Conservation (phyloP, 352 stramenopile genomes). For the Blastocystis sp. region DNA sequence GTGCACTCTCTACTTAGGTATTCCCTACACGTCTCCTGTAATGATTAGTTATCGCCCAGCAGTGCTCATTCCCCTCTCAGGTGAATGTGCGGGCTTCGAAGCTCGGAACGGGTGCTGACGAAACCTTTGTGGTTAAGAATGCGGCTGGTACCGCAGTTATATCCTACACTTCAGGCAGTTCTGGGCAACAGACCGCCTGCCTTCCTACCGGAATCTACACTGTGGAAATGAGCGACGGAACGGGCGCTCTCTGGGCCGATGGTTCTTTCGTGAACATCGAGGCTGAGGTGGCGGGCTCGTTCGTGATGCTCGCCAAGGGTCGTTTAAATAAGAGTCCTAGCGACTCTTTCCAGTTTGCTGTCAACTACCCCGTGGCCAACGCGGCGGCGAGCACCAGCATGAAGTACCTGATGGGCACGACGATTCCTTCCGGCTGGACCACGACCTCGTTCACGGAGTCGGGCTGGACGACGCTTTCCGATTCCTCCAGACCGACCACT, state of each 20-base stretch:
- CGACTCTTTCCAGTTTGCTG: not conserved
- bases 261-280: not conserved
- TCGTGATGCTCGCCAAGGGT: not conserved
- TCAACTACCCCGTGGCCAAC: not conserved
- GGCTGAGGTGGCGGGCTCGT: not conserved
- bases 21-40: not conserved
- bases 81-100: not conserved
- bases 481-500: not conserved
- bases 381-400: not conserved
- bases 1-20: not conserved
- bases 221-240: not conserved
- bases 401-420: constrained; percentile 18
- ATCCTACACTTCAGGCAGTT: not conserved
- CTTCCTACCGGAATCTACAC: not conserved
- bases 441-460: not conserved
- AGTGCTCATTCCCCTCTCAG: not conserved
- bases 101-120: not conserved
- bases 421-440: constrained; percentile 40
- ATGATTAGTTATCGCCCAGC: not conserved
- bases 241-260: not conserved
- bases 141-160: not conserved
- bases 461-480: not conserved
- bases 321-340: not conserved
- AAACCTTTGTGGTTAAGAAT: not conserved
- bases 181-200: not conserved